Percentiles rank a stretch among this genome's conserved stretches.
Evolutionary conservation across 83 land plant genomes (phyloP).

Genomic region (Picea mariana): DNA sequence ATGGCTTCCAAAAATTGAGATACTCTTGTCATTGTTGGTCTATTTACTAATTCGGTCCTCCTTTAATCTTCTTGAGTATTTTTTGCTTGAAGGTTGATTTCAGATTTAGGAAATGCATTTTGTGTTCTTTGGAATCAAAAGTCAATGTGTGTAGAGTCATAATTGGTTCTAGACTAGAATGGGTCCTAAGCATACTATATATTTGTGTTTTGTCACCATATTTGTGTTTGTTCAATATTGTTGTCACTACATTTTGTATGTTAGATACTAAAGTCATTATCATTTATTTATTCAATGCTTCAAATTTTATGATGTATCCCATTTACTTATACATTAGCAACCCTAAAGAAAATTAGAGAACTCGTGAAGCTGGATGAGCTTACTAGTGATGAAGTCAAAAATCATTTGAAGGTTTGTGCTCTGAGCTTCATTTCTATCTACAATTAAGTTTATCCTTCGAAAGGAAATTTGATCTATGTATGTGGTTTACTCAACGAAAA

Average conservation of each 20-base stretch:
- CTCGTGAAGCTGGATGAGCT: conserved; percentile 87
- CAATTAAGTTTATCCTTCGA: background rate
- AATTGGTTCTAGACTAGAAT: too few species aligned
- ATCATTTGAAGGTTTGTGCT: conserved; percentile 64
- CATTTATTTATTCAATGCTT: background rate
- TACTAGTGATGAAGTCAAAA: conserved; percentile 90
- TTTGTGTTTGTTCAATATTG: background rate
- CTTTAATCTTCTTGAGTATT: too few species aligned
- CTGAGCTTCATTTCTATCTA: conserved; percentile 8
- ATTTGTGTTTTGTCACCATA: background rate
- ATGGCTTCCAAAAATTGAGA: too few species aligned
- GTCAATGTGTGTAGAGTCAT: too few species aligned
- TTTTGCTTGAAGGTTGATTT: too few species aligned
- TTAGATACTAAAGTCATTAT: background rate
- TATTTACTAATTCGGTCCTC: too few species aligned
- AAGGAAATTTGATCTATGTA: background rate
- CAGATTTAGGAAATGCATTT: too few species aligned
- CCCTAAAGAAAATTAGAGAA: conserved; percentile 83
- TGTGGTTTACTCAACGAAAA: background rate
- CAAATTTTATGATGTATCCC: background rate
- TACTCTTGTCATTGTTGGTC: too few species aligned
- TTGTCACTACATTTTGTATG: background rate
- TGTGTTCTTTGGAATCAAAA: too few species aligned
- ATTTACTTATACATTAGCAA: conserved; percentile 42
- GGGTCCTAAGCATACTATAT: too few species aligned